phyloP scores from a whole-genome alignment of 2,329 filamentous ascomycete genomes.

The Gliomastix tumulicola region DNA sequence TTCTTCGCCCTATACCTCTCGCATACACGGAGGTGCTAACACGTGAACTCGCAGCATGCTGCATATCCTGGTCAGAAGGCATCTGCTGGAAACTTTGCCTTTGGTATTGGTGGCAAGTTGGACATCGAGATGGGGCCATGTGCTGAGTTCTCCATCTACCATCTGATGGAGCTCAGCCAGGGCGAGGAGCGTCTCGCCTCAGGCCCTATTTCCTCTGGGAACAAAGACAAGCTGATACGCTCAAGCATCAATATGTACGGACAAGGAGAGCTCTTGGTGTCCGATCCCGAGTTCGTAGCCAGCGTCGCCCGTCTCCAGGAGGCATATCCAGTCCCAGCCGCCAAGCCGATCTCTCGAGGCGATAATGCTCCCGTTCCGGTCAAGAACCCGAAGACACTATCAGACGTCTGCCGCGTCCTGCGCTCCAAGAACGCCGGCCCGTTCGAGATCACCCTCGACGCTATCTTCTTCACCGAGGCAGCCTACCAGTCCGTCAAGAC shows the following conservation, averaged over 20 bases:
- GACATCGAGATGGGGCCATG: slow-evolving; percentile 23
- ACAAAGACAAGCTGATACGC: neutral
- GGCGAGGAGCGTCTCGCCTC: slow-evolving; percentile 12
- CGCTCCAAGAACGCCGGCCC: slow-evolving; percentile 42
- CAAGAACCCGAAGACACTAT: slow-evolving; percentile 5
- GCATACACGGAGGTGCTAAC: neutral
- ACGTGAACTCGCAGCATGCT: slow-evolving; percentile 26
- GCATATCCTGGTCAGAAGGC: slow-evolving; percentile 43
- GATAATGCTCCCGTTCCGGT: no score
- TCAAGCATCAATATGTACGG: neutral
- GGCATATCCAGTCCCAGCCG: no score
- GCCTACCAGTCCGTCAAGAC: slow-evolving; percentile 24
- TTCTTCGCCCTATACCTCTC: neutral
- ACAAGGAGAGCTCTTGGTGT: neutral
- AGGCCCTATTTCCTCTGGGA: neutral
- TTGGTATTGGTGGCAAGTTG: slow-evolving; percentile 17
- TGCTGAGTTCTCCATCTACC: slow-evolving; percentile 39
- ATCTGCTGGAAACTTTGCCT: slow-evolving; percentile 42
- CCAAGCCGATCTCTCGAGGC: no score
- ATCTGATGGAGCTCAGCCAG: slow-evolving; percentile 33
- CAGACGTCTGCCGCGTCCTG: slow-evolving; percentile 28
- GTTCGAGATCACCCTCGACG: slow-evolving; percentile 40
- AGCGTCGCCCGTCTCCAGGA: neutral
- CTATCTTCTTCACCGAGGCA: slow-evolving; percentile 31
- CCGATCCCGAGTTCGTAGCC: neutral